Base-by-base conservation (phyloP, 129 eudicot species). In the Glebionis coronaria region DNA sequence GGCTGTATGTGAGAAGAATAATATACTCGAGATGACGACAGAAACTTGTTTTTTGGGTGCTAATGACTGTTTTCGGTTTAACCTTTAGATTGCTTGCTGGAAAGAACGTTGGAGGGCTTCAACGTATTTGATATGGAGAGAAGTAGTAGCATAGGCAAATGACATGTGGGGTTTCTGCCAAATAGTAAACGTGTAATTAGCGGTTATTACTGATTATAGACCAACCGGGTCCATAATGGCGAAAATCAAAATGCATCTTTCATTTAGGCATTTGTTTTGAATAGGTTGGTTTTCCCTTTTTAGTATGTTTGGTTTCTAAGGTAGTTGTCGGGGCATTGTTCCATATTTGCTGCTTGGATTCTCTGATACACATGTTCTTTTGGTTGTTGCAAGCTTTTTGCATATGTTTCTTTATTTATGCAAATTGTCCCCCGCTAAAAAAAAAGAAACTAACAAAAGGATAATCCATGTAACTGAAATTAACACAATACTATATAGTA, bases 291-390 rank as follows among this genome's bases (percentile, higher is more conserved):
- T 66, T 49, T 46, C 14, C 20, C 45, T 25, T 70, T 44, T 56
- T 3, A 5, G 20, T 25, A 6, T 57, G 18, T 68, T 56, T 66
- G 47, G 60, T 52, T 67, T 28, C 44, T 55, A 21, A 70, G 35
- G 49, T 44, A 40, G 56, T 60, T 47, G 60, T 61, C 11, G 25
- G 47, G 61, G 69, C 59, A 40, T 12, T 63, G 68, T 71, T 71
- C 54, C 61, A 19, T 35, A 13, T 68, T 61, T 50, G 12, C 12
- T 60, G 10, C 23, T 49, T 71, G 19, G 20, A 15, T 19, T 58
- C 49, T 50, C 40, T 58, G 1, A 9, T 49, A 51, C 21, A 44
- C 44, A 45, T 64, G 40, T n/a, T 23, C 12, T 4, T 65, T 28
- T 65, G 58, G 70, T 25, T 47, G 27, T 52, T 25, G 8, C 20